Evolutionary conservation across 331 rosid genomes (phyloP).

Genomic region (Rhamnella rubrinervis): DNA sequence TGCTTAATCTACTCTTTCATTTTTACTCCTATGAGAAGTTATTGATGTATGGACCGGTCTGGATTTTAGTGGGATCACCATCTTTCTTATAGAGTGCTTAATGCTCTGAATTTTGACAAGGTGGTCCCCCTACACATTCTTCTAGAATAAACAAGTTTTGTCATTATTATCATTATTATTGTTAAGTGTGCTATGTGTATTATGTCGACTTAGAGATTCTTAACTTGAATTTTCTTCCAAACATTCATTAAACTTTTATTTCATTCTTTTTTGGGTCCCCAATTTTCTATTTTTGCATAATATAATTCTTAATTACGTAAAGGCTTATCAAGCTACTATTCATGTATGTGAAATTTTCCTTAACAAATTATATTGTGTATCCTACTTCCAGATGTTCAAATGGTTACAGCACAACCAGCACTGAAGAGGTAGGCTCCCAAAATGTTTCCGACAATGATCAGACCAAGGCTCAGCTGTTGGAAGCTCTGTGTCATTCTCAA

Average conservation of each 20-base stretch:
- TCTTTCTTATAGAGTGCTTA: neutral
- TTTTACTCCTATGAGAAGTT: no score
- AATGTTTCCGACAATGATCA: constrained; percentile 18
- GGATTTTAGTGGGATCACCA: neutral
- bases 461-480: constrained; percentile 65
- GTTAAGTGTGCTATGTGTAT: no score
- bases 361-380: constrained; percentile 11
- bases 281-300: neutral
- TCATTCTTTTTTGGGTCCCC: neutral
- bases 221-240: neutral
- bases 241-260: neutral
- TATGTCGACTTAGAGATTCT: no score
- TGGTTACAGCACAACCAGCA: constrained; percentile 30
- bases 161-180: no score
- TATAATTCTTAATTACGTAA: neutral
- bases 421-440: constrained; percentile 6
- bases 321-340: neutral
- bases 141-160: no score
- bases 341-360: constrained; percentile 9
- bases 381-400: constrained; percentile 37
- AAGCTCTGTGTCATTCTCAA: constrained; percentile 87
- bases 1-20: no score
- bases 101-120: no score
- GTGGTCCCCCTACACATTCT: no score
- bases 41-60: no score